Conservation (phyloP, 345 rosid species). For the Gossypium bickii region DNA sequence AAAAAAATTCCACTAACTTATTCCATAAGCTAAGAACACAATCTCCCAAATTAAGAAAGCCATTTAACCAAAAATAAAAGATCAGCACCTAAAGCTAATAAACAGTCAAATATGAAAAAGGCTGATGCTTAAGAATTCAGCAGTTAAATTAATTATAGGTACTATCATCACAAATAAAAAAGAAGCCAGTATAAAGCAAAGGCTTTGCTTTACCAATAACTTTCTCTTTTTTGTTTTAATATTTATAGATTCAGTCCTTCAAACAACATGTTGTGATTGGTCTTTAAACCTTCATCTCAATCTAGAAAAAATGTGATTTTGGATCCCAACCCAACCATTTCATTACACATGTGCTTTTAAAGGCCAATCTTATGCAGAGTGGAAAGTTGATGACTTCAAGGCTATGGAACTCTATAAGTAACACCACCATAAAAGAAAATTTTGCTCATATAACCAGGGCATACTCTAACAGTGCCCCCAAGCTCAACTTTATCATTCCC, state of each 20-base stretch:
- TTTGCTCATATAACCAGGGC: background rate
- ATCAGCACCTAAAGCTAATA: background rate
- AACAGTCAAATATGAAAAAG: background rate
- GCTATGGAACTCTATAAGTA: background rate
- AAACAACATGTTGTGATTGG: background rate
- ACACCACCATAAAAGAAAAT: background rate
- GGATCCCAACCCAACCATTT: background rate
- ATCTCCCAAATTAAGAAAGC: background rate
- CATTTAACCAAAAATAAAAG: background rate
- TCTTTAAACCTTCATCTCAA: conserved; percentile 1
- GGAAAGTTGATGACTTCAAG: background rate
- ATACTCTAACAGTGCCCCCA: background rate
- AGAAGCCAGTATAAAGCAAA: background rate
- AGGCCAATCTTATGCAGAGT: background rate
- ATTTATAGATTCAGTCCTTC: background rate
- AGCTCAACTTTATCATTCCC: background rate
- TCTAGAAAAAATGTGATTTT: background rate
- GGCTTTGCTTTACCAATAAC: background rate
- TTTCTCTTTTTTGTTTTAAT: background rate
- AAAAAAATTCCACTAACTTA: background rate
- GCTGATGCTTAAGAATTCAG: background rate
- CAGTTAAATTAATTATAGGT: background rate
- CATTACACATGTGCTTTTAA: background rate
- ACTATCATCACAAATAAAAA: background rate
- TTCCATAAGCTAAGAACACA: background rate